Percentiles rank a stretch among this genome's conserved stretches.
Evolutionary conservation across 805 yeast genomes (phyloP).

Genomic region (Saccharomycopsis sp.): DNA sequence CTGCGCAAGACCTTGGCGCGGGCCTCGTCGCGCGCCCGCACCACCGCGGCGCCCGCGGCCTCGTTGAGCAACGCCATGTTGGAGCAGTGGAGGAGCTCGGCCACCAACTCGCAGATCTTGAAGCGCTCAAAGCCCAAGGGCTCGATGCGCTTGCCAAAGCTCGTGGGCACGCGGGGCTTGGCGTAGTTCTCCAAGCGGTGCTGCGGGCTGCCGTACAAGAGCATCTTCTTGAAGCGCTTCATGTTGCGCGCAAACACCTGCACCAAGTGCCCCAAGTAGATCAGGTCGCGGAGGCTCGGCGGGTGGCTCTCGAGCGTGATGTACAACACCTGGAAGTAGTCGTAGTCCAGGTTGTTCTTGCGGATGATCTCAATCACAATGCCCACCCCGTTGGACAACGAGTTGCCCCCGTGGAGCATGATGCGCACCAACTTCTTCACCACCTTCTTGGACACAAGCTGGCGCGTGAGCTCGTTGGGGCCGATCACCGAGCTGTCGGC

Average conservation of each 20-base stretch:
- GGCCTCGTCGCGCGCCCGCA: slow-evolving; percentile 60
- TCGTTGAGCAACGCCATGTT: slow-evolving; percentile 91
- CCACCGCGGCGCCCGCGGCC: slow-evolving; percentile 58
- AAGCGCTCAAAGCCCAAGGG: slow-evolving; percentile 89
- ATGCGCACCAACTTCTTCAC: slow-evolving; percentile 61
- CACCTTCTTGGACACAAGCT: slow-evolving; percentile 71
- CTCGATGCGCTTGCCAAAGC: slow-evolving; percentile 49
- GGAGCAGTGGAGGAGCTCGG: slow-evolving; percentile 94
- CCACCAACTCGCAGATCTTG: slow-evolving; percentile 84
- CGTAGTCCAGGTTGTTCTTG: slow-evolving; percentile 94
- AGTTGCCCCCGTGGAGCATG: slow-evolving; percentile 80
- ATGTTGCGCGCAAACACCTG: slow-evolving; percentile 69
- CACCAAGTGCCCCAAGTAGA: slow-evolving; percentile 82
- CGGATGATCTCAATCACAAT: slow-evolving; percentile 90
- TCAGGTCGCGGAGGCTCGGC: slow-evolving; percentile 88
- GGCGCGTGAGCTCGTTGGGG: slow-evolving; percentile 89
- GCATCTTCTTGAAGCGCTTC: slow-evolving; percentile 50
- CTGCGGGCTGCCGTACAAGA: slow-evolving; percentile 14
- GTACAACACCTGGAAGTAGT: slow-evolving; percentile 75
- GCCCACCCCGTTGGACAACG: slow-evolving; percentile 90
- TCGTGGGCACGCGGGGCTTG: slow-evolving; percentile 30
- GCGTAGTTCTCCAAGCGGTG: slow-evolving; percentile 3
- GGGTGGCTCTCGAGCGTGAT: slow-evolving; percentile 80
- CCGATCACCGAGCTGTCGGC: slow-evolving; percentile 86
- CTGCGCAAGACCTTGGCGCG: slow-evolving; percentile 44